A percentile compares a stretch with the other conserved stretches of the same genome.
Conservation (phyloP, 2,329 filamentous ascomycete species). For the Diplocarpon mali region DNA sequence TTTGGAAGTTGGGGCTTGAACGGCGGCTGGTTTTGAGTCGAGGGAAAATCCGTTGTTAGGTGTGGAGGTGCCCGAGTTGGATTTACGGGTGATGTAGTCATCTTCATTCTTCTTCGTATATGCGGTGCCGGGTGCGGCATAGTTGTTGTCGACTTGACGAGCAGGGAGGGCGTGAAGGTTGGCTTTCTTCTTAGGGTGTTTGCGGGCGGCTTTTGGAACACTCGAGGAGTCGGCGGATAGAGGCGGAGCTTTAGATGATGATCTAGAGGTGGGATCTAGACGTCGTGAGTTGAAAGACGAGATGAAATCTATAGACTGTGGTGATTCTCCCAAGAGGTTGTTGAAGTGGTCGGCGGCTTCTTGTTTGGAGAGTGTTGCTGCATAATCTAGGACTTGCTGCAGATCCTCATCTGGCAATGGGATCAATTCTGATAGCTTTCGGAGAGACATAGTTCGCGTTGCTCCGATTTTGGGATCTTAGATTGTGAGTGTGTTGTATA, state of each 20-base stretch:
- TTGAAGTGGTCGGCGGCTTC: constrained; percentile 77
- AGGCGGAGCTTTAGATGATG: constrained; percentile 3
- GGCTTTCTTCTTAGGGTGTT: constrained; percentile 46
- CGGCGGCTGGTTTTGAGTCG: constrained; percentile 40
- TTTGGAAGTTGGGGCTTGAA: constrained; percentile 32
- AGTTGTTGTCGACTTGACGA: constrained; percentile 51
- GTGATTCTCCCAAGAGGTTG: constrained; percentile 78
- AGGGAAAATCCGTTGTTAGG: constrained; percentile 28
- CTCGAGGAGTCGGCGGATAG: constrained; percentile 9
- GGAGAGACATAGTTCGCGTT: constrained; percentile 32
- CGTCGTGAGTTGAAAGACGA: constrained; percentile 61
- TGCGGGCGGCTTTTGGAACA: constrained; percentile 40
- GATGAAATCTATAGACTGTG: constrained; percentile 62
- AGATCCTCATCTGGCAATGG: constrained; percentile 79
- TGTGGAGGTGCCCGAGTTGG: constrained; percentile 27
- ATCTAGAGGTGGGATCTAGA: constrained; percentile 30
- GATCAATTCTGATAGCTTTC: constrained; percentile 68
- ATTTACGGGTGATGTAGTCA: constrained; percentile 55
- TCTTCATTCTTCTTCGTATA: constrained; percentile 65
- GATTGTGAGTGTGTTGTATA: too few species aligned
- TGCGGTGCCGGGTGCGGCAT: constrained; percentile 46
- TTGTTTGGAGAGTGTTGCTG: constrained; percentile 61
- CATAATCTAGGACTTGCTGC: constrained; percentile 74
- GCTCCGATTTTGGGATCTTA: too few species aligned
- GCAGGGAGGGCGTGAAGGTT: constrained; percentile 52